Base-by-base conservation (phyloP, 495 filamentous ascomycete genomes). In the Aspergillus diversus region DNA sequence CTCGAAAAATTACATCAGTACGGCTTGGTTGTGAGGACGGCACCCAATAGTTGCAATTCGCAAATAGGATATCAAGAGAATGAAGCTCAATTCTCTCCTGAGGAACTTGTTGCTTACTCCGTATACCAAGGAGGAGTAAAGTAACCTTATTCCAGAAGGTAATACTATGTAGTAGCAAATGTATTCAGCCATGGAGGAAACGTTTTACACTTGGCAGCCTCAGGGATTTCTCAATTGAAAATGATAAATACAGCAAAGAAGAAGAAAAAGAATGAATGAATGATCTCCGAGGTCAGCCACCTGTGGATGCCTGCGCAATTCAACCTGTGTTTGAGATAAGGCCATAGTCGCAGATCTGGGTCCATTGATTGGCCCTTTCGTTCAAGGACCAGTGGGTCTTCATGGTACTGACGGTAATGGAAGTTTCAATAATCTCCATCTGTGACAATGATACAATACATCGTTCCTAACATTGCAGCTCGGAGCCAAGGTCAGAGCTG, bases 331-430 rank as follows among this genome's bases (percentile, higher is more conserved):
- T 65, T 67, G 68, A 71, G 62, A 68, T 62, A 60, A 59, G 65
- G 60, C 63, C 63, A 66, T 51, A 34, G 57, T 47, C 50, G 65
- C 61, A 71, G 69, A 71, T 81, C 78, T 33, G 50, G 59, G 15
- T 33, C 34, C 46, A 33, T 8, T 60, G 16, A 65, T 63, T 67
- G 67, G 67, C 47, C 50, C 16, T 58, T 55, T 46, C 7, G 13
- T 33, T 42, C 54, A 42, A 42, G 33, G 39, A 50, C 54, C 27
- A 32, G 52, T 31, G 52, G 54, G 46, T 27, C 48, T 33, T 31
- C 15, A 32, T 53, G n/a, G 39, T 50, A 50, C 39, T 51, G 15
- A 15, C 34, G 32, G 53, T 48, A 47, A 37, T 53, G 43, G 12
- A 47, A 31, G 16, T 56, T 16, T 50, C 21, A 21, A 50, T 31